Percentiles rank a stretch among this genome's conserved stretches.
Conservation (phyloP, 2,329 filamentous ascomycete genomes). For the Xenosphaeropsis pyriputrescens region DNA sequence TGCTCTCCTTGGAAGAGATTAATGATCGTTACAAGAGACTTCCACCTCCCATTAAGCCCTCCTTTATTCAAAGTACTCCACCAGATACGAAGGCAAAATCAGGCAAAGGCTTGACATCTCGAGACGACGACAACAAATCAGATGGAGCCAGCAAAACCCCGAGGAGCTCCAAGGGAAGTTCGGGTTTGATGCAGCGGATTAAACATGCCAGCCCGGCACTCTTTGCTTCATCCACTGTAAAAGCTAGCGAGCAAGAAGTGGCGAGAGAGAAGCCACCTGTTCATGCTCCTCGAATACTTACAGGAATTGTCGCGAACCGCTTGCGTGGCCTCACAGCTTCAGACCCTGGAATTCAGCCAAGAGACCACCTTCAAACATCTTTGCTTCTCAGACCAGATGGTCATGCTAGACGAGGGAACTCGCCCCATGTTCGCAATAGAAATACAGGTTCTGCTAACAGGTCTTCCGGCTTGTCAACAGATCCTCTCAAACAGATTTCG, state of each 20-base stretch:
- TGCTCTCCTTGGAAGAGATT: no score
- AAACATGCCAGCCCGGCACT: background rate
- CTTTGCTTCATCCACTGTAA: background rate
- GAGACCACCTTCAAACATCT: background rate
- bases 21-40: no score
- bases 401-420: background rate
- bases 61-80: no score
- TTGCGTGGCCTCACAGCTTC: background rate
- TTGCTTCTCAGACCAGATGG: background rate
- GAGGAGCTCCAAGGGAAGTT: background rate
- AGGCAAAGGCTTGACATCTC: no score
- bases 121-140: background rate
- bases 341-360: background rate
- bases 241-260: background rate
- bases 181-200: background rate
- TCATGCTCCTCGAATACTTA: background rate
- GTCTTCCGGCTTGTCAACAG: conserved; percentile 2
- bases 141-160: background rate
- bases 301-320: background rate
- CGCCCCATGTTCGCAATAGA: background rate
- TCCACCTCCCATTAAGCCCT: no score
- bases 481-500: conserved; percentile 10
- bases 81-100: no score
- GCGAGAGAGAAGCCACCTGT: background rate
- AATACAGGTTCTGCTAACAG: background rate